Evolutionary conservation across 345 rosid species (phyloP).

Genomic region (thale cress (Arabidopsis thaliana)): TAIR10.1 NC_003074.8:3102501-3103000

Average conservation of each 20-base stretch:
- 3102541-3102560: constrained; percentile 29
- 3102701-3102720: constrained; percentile 55
- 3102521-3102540: constrained; percentile 41
- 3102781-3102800: not conserved
- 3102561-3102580: constrained; percentile 50
- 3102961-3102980: constrained; percentile 2
- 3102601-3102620: constrained; percentile 55
- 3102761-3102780: constrained; percentile 44
- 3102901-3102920: not conserved
- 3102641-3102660: not conserved
- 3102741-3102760: constrained; percentile 97
- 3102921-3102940: not conserved
- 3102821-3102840: constrained; percentile 67
- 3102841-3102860: constrained; percentile 82
- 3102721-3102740: constrained; percentile 79
- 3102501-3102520: constrained; percentile 49
- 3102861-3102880: constrained; percentile 82
- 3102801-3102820: constrained; percentile 28
- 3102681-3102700: constrained; percentile 44
- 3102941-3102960: not conserved
- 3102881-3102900: constrained; percentile 77
- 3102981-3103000: constrained; percentile 24
- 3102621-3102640: constrained; percentile 1
- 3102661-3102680: not conserved
- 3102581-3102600: constrained; percentile 69